These are phyloP conservation scores for Debaryomyces nepalensis DNA, from an alignment of 1,139 yeast species.

Conservation along the genomic window DNA sequence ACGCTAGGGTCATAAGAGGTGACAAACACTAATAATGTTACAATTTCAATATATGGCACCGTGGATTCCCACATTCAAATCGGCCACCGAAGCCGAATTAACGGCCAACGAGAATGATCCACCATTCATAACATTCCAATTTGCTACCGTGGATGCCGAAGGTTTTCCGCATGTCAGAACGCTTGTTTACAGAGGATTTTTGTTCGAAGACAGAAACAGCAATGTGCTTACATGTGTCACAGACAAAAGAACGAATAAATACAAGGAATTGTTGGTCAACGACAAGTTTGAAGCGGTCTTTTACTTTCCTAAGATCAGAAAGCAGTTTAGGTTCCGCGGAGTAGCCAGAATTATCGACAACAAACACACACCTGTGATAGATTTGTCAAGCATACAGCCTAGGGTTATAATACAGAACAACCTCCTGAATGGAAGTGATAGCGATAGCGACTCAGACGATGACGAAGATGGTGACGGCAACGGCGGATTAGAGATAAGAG, in stretches of 20 bases:
- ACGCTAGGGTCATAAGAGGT: background rate
- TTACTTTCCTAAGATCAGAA: constrained; percentile 62
- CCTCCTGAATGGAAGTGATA: constrained; percentile 15
- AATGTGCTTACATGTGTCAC: constrained; percentile 74
- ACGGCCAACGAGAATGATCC: constrained; percentile 32
- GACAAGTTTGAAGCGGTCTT: constrained; percentile 76
- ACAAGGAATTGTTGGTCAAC: constrained; percentile 52
- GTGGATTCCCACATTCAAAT: constrained; percentile 66
- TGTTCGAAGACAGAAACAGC: constrained; percentile 69
- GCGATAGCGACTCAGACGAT: constrained; percentile 16
- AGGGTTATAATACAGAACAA: constrained; percentile 21
- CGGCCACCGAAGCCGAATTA: constrained; percentile 52
- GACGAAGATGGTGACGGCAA: constrained; percentile 23
- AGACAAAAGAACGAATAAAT: constrained; percentile 71
- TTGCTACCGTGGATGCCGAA: constrained; percentile 64
- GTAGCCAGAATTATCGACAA: constrained; percentile 54
- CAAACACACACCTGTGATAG: constrained; percentile 37
- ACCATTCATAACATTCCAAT: constrained; percentile 64
- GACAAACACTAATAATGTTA: constrained; percentile 20
- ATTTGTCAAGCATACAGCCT: constrained; percentile 34
- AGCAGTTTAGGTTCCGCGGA: constrained; percentile 77
- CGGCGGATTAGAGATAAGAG: constrained; percentile 7
- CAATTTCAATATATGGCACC: constrained; percentile 63
- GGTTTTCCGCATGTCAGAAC: constrained; percentile 73
- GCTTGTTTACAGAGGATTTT: constrained; percentile 73